Evolutionary conservation across 495 filamentous ascomycete genomes (phyloP), one percentile per base, ranked within the genome.

Genomic region (Hypoxylon intermedium): DNA sequence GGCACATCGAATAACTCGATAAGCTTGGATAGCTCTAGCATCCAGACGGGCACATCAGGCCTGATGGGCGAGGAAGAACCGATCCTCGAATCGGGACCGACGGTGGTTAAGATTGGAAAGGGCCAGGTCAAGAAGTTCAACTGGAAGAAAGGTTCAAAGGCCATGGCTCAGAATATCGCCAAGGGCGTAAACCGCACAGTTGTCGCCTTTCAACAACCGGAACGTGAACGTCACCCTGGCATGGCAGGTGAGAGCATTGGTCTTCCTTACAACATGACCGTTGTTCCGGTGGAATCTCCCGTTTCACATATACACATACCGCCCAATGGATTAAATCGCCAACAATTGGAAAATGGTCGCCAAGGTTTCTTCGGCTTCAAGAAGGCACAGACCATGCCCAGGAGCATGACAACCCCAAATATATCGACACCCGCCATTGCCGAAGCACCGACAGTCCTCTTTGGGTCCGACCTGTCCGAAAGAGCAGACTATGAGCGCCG

Each of bases 91-190:
- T 77, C 86, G 37, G 89, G 91, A 11, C 92, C 94, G 19, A 93
- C 96, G 49, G 87, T 97, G 18, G 87, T 96, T 58, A 94, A 91
- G 68, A 93, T 97, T 64, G 86, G 90, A 51, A 96, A 96, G 78
- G 90, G 88, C 44, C 89, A 96, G 71, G 85, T 87, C 24, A 96
- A 92, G 77, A 96, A 96, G 71, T 97, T 97, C 77, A 95, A 94
- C 75, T 98, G 94, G 93, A 97, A 97, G 82, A 97, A 95, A 73
- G 92, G 92, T 21, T 90, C 91, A 19, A 91, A 95, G 73, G 89
- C 88, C 34, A 87, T 98, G 49, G 92, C 92, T 30, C 96, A 97
- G 75, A 93, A 92, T 60, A 90, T 97, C 45, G 86, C 88, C 36
- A 98, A 98, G 76, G 92, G 92, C 33, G 84, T 97, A 66, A 96